These are phyloP conservation scores for Diplotaxis tenuifolia DNA, from an alignment of 345 rosid species.

Conservation along the genomic window DNA sequence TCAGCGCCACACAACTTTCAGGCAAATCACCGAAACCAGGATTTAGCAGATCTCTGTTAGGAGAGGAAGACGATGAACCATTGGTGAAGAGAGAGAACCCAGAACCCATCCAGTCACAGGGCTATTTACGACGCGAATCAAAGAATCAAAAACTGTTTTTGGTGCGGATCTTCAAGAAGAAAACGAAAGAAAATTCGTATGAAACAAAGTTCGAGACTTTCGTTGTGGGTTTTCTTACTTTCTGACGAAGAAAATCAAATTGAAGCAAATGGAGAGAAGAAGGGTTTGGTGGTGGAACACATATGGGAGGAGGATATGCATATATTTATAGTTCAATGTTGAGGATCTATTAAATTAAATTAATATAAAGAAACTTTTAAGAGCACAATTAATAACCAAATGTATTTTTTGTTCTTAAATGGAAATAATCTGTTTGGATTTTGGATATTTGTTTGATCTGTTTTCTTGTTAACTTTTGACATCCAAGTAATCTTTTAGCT, in stretches of 20 bases:
- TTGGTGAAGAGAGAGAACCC: conserved; percentile 46
- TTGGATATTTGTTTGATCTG: not conserved
- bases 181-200: not conserved
- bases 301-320: conserved; percentile 6
- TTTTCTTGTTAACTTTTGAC: not conserved
- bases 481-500: conserved; percentile 3
- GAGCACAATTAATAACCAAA: not conserved
- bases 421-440: not conserved
- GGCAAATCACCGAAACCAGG: conserved; percentile 75
- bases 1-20: conserved; percentile 73
- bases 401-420: not conserved
- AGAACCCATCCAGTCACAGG: conserved; percentile 56
- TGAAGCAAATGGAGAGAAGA: conserved; percentile 13
- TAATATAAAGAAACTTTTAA: not conserved
- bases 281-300: conserved; percentile 22
- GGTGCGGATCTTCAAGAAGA: not conserved
- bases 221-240: conserved; percentile 13
- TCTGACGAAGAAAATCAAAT: not conserved
- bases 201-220: conserved; percentile 4
- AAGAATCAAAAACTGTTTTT: not conserved
- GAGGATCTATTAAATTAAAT: not conserved
- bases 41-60: conserved; percentile 23
- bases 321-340: not conserved
- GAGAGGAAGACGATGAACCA: conserved; percentile 6
- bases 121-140: not conserved